Base-by-base conservation (phyloP, 495 filamentous ascomycete species). In the Neurospora sp. region DNA sequence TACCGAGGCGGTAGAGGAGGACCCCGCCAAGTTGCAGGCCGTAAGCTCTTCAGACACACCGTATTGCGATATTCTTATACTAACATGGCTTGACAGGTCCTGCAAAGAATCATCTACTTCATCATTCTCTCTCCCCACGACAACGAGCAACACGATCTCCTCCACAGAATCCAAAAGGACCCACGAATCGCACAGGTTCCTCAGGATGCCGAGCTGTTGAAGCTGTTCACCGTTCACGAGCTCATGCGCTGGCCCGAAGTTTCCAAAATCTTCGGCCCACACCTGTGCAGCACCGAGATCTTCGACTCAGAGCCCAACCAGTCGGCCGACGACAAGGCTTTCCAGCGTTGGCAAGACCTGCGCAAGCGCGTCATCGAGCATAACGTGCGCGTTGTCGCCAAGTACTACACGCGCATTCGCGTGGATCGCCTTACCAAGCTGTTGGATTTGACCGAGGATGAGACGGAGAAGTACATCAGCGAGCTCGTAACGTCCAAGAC, bases 321-420 rank as follows among this genome's bases (percentile, higher is more conserved):
- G 76, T 87, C 88, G 11, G 79, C 80, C 18, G 93, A 97, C 73
- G 87, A 90, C 73, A 91, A 97, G 82, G 91, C 94, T 14, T 82
- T 91, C 82, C 87, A 87, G 76, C 87, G 96, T 80, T 98, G 93
- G 93, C 88, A 94, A 80, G 96, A 97, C 78, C 87, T 99, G 74
- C 93, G 96, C 73, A 97, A 97, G 86, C 93, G 96, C 40, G 96
- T 99, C 71, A 99, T 99, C 78, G 96, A 99, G 84, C 96, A 99
- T 84, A 99, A 99, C 77, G 96, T 99, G 59, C 92, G 96, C 48
- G 96, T 98, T 9, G 88, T 99, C 12, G 96, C 96, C 78, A 97
- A 97, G 80, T 99, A 99, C 87, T 99, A 99, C 85, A 98, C 96
- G 9, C 93, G 96, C 75, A 97, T 99, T 81, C 89, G 91, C 80